Evolutionary conservation across 306 rosid species (phyloP).

Genomic region (Cicer judaicum): DNA sequence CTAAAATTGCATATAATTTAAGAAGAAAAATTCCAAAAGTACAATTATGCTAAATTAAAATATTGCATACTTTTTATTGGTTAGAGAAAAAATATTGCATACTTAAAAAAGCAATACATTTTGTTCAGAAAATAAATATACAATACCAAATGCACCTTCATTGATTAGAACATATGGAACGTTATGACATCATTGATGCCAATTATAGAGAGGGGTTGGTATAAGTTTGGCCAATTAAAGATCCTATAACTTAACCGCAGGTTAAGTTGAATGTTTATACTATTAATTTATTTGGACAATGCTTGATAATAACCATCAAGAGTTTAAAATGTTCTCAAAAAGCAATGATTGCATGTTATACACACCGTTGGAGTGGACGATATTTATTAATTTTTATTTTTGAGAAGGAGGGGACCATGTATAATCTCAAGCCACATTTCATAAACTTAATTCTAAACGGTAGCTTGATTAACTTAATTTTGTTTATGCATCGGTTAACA

Average conservation of each 20-base stretch:
- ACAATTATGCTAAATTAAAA: background rate
- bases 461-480: conserved; percentile 41
- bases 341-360: conserved; percentile 27
- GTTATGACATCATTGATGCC: conserved; percentile 38
- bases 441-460: conserved; percentile 35
- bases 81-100: background rate
- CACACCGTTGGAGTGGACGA: conserved; percentile 38
- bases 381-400: too few relatives aligned
- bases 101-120: background rate
- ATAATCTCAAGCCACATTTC: conserved; percentile 36
- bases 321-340: conserved; percentile 31
- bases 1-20: too few relatives aligned
- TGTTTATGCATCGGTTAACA: background rate
- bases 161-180: background rate
- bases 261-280: conserved; percentile 23
- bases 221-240: conserved; percentile 31
- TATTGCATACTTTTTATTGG: background rate
- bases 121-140: background rate
- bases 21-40: too few relatives aligned
- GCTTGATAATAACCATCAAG: conserved; percentile 28
- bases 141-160: background rate
- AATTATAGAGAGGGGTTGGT: conserved; percentile 18
- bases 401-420: background rate
- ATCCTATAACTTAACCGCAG: conserved; percentile 1
- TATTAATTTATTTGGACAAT: conserved; percentile 23